Base-by-base conservation (phyloP, 805 yeast genomes). In the Pichia sporocuriosa region DNA sequence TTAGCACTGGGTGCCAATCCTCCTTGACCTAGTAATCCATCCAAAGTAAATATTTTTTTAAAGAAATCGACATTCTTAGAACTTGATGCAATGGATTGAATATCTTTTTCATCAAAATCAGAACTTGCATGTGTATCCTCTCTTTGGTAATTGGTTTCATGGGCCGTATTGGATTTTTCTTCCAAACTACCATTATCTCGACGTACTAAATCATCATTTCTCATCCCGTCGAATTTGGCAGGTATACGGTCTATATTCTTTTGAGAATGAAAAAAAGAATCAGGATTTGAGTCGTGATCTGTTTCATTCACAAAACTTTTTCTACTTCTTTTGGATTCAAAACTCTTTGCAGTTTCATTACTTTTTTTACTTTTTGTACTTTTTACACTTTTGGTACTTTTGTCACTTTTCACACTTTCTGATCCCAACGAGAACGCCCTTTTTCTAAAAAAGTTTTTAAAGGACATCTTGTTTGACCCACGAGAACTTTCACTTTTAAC, bases 21-120 rank as follows among this genome's bases (percentile, higher is more conserved):
- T 3, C 51, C 49, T 29, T 42, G 45, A 3, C 46, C 46, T 5
- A 48, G 11, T 9, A 45, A 35, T 2, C 51, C 51, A 16, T 48
- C 47, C 8, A 48, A 16, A 33, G 43, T 31, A 23, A 48, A 45
- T 9, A 48, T 36, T 16, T 45, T 45, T 27, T 40, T 48, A 20
- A 48, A 16, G 13, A 48, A 36, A 20, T 41, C 28, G 12, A 38
- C 42, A 21, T 39, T 28, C 13, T 34, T 38, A 21, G 20, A 20
- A 31, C 28, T 28, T 4, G 29, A n/a, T 4, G 32, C 13, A 23
- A 24, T 16, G 6, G 30, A 24, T 22, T 27, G 12, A 11, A 37
- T 15, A 17, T 23, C 35, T 13, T 23, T 37, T 21, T 30, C 24
- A 29, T 31, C 30, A 6, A 20, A 20, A 13, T 25, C 38, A 26